Percentiles rank a stretch among this genome's conserved stretches.
Evolutionary conservation across 2,329 filamentous ascomycete genomes (phyloP).

Genomic region (Botryotinia convoluta): DNA sequence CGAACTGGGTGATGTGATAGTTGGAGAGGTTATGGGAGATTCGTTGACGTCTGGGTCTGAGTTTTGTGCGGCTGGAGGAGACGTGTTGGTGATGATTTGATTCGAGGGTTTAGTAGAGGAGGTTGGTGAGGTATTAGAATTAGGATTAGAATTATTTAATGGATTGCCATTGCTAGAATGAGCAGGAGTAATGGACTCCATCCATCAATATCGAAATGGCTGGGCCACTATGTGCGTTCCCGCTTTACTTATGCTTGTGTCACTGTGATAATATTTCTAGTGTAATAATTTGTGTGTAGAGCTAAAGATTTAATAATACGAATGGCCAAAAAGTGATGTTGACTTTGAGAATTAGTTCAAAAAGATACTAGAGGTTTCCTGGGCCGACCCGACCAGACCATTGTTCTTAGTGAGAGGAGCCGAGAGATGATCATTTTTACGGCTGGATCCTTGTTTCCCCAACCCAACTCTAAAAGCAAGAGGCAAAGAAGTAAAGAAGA

Average conservation of each 20-base stretch:
- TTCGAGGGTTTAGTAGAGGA: not conserved
- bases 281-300: not conserved
- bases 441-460: slow-evolving; percentile 15
- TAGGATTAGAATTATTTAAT: not conserved
- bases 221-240: slow-evolving; percentile 13
- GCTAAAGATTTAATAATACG: not conserved
- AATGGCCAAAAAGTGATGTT: not conserved
- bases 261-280: not conserved
- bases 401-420: not conserved
- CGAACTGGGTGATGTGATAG: slow-evolving; percentile 5
- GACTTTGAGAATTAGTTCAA: not conserved
- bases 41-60: not conserved
- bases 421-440: not conserved
- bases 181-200: slow-evolving; percentile 29
- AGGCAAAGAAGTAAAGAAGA: not conserved
- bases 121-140: not conserved
- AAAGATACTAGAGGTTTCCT: not conserved
- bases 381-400: not conserved
- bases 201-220: slow-evolving; percentile 32
- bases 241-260: slow-evolving; percentile 21
- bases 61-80: not conserved
- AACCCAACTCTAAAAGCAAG: slow-evolving; percentile 1
- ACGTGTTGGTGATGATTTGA: not conserved
- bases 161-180: slow-evolving; percentile 24
- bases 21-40: slow-evolving; percentile 19